Evolutionary conservation across 1,139 yeast species (phyloP).

Genomic region (Blastobotrys buckinghamii): DNA sequence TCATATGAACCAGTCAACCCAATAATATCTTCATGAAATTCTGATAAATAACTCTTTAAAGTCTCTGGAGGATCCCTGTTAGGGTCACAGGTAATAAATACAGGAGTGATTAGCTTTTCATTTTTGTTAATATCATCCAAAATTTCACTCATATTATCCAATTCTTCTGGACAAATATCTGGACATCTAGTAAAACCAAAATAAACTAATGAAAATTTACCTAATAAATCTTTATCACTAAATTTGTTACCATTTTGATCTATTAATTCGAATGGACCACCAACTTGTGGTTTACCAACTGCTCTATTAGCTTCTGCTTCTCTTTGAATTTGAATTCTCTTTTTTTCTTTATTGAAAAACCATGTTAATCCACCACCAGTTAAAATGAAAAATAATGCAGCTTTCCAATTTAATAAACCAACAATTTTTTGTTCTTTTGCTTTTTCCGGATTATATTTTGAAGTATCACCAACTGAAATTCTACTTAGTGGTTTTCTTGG

Average conservation of each 20-base stretch:
- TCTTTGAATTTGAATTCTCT: constrained; percentile 60
- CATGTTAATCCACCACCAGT: constrained; percentile 68
- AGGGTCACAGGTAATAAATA: constrained; percentile 95
- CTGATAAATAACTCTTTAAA: constrained; percentile 67
- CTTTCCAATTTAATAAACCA: constrained; percentile 86
- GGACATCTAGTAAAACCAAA: constrained; percentile 98
- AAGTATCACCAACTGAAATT: constrained; percentile 49
- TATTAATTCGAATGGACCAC: constrained; percentile 74
- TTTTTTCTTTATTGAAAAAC: constrained; percentile 67
- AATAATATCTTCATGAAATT: constrained; percentile 81
- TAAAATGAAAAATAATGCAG: constrained; percentile 56
- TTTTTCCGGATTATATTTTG: constrained; percentile 24
- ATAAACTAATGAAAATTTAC: constrained; percentile 73
- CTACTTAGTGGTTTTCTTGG: constrained; percentile 45
- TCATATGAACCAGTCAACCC: constrained; percentile 92
- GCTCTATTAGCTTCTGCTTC: constrained; percentile 83
- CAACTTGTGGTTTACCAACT: constrained; percentile 86
- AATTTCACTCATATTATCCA: constrained; percentile 83
- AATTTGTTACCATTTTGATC: constrained; percentile 68
- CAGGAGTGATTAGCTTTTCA: constrained; percentile 57
- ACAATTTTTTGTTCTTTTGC: constrained; percentile 36
- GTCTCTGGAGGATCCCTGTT: constrained; percentile 87
- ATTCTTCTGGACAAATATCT: constrained; percentile 95
- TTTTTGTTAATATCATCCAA: constrained; percentile 53
- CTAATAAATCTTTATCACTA: constrained; percentile 69